Percentiles rank a stretch among this genome's conserved stretches.
Conservation (phyloP, 495 filamentous ascomycete genomes). For the Bacidia rubella region DNA sequence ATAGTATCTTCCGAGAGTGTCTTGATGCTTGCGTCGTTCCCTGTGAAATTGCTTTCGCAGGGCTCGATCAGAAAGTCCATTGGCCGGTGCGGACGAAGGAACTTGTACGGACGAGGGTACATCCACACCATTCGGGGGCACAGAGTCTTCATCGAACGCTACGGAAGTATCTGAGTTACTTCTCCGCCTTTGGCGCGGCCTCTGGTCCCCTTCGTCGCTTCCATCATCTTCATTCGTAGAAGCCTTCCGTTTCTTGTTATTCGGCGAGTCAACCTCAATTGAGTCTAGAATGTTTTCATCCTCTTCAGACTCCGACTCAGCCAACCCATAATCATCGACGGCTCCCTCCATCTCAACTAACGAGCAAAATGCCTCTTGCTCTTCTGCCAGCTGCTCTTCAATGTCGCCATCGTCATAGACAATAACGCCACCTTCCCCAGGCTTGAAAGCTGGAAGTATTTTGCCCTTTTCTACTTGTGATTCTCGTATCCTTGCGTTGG, state of each 20-base stretch:
- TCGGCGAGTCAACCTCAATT: conserved; percentile 15
- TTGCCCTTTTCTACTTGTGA: conserved; percentile 47
- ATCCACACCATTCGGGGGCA: neutral
- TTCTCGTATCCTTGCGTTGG: conserved; percentile 37
- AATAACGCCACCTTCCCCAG: conserved; percentile 70
- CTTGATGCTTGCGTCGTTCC: conserved; percentile 63
- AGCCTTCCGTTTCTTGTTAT: conserved; percentile 56
- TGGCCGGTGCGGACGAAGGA: conserved; percentile 42
- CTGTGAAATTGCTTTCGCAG: conserved; percentile 60
- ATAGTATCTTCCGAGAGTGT: conserved; percentile 65
- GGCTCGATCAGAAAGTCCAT: conserved; percentile 48
- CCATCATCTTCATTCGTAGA: conserved; percentile 66
- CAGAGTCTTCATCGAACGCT: neutral
- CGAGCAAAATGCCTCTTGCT: conserved; percentile 69
- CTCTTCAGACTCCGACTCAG: conserved; percentile 28
- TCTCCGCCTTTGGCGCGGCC: conserved; percentile 63
- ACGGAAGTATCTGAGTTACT: conserved; percentile 66
- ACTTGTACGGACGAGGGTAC: conserved; percentile 29
- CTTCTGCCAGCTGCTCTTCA: conserved; percentile 62
- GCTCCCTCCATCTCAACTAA: conserved; percentile 68
- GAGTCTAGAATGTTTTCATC: conserved; percentile 22
- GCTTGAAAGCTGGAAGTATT: conserved; percentile 54
- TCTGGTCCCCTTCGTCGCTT: conserved; percentile 50
- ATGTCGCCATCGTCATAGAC: conserved; percentile 97
- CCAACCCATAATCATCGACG: conserved; percentile 47